A percentile compares a stretch with the other conserved stretches of the same genome.
These are phyloP conservation scores for Rhizopus arrhizus DNA, from an alignment of 371 early-diverging fungal genomes.

Conservation along the genomic window DNA sequence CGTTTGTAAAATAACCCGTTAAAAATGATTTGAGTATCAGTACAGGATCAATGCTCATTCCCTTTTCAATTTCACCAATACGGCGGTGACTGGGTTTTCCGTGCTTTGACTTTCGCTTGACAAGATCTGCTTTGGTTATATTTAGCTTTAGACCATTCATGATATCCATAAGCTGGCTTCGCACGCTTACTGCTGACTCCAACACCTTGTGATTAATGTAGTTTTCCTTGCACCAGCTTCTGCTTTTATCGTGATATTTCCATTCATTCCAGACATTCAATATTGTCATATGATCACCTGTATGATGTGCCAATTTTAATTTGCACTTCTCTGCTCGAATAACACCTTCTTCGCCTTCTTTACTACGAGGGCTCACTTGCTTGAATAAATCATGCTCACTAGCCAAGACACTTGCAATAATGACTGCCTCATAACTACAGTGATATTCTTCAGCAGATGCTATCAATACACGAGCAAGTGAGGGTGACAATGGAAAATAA, in stretches of 20 bases:
- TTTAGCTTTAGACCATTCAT: slow-evolving; percentile 81
- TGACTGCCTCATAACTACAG: slow-evolving; percentile 52
- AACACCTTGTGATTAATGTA: slow-evolving; percentile 86
- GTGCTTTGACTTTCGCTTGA: slow-evolving; percentile 19
- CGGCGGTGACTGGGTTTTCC: slow-evolving; percentile 20
- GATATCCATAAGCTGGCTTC: slow-evolving; percentile 85
- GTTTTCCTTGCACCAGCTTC: slow-evolving; percentile 88
- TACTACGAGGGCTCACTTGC: slow-evolving; percentile 43
- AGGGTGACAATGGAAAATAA: slow-evolving; percentile 93
- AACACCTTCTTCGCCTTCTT: slow-evolving; percentile 70
- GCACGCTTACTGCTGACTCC: slow-evolving; percentile 83
- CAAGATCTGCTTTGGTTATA: slow-evolving; percentile 37
- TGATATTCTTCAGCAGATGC: slow-evolving; percentile 52
- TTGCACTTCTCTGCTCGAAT: slow-evolving; percentile 81
- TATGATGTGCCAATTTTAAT: slow-evolving; percentile 61
- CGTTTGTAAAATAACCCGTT: slow-evolving; percentile 74
- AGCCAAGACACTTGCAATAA: slow-evolving; percentile 74
- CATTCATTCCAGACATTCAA: slow-evolving; percentile 89
- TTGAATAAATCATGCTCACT: slow-evolving; percentile 88
- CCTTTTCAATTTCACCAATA: slow-evolving; percentile 26
- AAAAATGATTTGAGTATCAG: slow-evolving; percentile 72
- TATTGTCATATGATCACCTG: slow-evolving; percentile 92
- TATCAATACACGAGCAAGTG: slow-evolving; percentile 87
- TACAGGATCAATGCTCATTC: slow-evolving; percentile 41
- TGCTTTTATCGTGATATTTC: slow-evolving; percentile 76